Evolutionary conservation across 1,139 yeast genomes (phyloP).

Genomic region (Martiniozyma asiatica): DNA sequence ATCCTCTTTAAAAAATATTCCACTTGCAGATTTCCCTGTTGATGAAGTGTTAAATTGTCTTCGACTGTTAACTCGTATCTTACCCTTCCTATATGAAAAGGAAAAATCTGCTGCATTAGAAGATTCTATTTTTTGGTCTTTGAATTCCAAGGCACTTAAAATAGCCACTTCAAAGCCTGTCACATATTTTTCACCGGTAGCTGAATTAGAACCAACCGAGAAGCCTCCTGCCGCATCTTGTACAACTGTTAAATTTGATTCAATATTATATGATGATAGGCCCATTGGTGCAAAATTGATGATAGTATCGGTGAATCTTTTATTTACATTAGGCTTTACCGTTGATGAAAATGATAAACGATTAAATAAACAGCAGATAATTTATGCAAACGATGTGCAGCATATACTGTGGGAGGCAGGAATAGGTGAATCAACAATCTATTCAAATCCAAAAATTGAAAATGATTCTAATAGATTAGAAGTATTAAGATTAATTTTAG

Average conservation of each 20-base stretch:
- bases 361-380: constrained; percentile 4
- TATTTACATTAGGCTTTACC: constrained; percentile 56
- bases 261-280: constrained; percentile 10
- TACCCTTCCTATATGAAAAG: constrained; percentile 59
- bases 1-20: constrained; percentile 8
- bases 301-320: constrained; percentile 34
- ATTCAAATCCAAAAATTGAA: constrained; percentile 34
- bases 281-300: constrained; percentile 43
- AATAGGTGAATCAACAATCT: constrained; percentile 35
- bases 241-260: constrained; percentile 16
- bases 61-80: constrained; percentile 49
- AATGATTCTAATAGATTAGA: constrained; percentile 60
- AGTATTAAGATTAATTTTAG: constrained; percentile 46
- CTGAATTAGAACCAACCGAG: too few species aligned
- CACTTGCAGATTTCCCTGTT: constrained; percentile 9
- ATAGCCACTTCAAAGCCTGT: constrained; percentile 5
- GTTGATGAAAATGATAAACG: constrained; percentile 20
- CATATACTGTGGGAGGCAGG: constrained; percentile 67
- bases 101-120: constrained; percentile 26
- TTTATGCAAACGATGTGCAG: constrained; percentile 16
- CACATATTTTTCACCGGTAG: neutral
- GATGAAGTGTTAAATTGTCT: constrained; percentile 41
- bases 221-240: constrained; percentile 6
- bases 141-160: neutral
- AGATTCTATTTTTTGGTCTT: constrained; percentile 34